These are phyloP conservation scores for Hymenoscyphus scutula DNA, from an alignment of 2,329 filamentous ascomycete genomes.

Conservation along the genomic window DNA sequence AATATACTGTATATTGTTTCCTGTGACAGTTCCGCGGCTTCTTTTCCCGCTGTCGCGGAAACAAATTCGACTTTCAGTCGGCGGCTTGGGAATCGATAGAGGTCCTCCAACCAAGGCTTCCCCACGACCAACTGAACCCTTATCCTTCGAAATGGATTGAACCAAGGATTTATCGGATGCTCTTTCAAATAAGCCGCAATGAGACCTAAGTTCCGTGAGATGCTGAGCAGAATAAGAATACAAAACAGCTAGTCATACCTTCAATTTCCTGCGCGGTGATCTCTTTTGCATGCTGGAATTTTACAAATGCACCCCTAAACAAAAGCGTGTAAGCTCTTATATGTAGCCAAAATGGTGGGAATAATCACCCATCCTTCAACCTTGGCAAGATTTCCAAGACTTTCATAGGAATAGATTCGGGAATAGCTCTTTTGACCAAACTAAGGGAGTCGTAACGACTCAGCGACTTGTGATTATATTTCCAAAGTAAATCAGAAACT, in stretches of 20 bases:
- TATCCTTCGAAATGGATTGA: slow-evolving; percentile 75
- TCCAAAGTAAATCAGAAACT: slow-evolving; percentile 49
- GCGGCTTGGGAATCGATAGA: slow-evolving; percentile 76
- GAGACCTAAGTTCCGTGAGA: slow-evolving; percentile 34
- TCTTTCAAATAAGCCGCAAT: slow-evolving; percentile 63
- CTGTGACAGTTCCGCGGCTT: slow-evolving; percentile 76
- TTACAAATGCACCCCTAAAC: slow-evolving; percentile 76
- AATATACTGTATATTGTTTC: slow-evolving; percentile 87
- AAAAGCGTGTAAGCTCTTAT: too few species aligned
- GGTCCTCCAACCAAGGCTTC: slow-evolving; percentile 89
- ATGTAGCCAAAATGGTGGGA: too few species aligned
- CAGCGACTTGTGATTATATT: slow-evolving; percentile 49
- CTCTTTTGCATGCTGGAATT: slow-evolving; percentile 59
- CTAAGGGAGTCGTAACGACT: slow-evolving; percentile 54
- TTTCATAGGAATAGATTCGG: slow-evolving; percentile 59
- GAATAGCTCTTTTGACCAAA: slow-evolving; percentile 61
- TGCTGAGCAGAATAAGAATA: too few species aligned
- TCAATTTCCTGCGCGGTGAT: slow-evolving; percentile 54
- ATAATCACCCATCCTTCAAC: slow-evolving; percentile 70
- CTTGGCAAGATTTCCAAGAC: slow-evolving; percentile 81
- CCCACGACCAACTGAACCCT: slow-evolving; percentile 73
- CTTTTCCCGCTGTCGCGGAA: slow-evolving; percentile 65
- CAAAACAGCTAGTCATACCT: too few species aligned
- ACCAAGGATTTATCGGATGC: slow-evolving; percentile 80
- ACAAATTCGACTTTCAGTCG: slow-evolving; percentile 83